phyloP scores from a whole-genome alignment of 1,139 yeast species.

The Taphrina deformans region DNA sequence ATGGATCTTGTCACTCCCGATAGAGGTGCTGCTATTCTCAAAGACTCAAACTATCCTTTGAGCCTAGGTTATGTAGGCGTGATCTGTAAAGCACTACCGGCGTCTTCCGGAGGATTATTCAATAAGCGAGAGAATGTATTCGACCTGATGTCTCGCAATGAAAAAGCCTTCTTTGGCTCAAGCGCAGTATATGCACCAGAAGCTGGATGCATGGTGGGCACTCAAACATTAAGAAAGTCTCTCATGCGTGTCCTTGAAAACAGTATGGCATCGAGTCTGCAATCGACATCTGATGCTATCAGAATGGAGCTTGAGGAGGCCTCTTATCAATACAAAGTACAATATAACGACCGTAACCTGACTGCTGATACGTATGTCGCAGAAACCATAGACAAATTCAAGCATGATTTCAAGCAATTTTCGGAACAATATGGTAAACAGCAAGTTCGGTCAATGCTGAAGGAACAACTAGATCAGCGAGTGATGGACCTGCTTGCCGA shows the following conservation, averaged over 20 bases:
- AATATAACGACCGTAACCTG: constrained; percentile 87
- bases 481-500: constrained; percentile 84
- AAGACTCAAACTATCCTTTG: constrained; percentile 80
- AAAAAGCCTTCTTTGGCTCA: constrained; percentile 39
- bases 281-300: constrained; percentile 82
- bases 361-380: constrained; percentile 95
- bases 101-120: constrained; percentile 39
- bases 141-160: constrained; percentile 51
- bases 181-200: constrained; percentile 24
- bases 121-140: constrained; percentile 40
- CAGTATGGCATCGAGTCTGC: constrained; percentile 85
- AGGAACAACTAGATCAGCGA: constrained; percentile 83
- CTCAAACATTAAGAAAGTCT: constrained; percentile 71
- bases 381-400: constrained; percentile 82
- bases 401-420: constrained; percentile 82
- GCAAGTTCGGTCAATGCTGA: constrained; percentile 74
- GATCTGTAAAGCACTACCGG: constrained; percentile 70
- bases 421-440: constrained; percentile 78
- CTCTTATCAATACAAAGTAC: constrained; percentile 88
- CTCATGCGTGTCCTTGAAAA: constrained; percentile 82
- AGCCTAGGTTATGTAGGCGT: constrained; percentile 98
- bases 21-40: constrained; percentile 65
- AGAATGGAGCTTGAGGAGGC: constrained; percentile 93
- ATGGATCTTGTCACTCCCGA: constrained; percentile 82
- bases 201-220: constrained; percentile 61